phyloP scores from a whole-genome alignment of 2,329 filamentous ascomycete species.

The Eurotiales sp. region DNA sequence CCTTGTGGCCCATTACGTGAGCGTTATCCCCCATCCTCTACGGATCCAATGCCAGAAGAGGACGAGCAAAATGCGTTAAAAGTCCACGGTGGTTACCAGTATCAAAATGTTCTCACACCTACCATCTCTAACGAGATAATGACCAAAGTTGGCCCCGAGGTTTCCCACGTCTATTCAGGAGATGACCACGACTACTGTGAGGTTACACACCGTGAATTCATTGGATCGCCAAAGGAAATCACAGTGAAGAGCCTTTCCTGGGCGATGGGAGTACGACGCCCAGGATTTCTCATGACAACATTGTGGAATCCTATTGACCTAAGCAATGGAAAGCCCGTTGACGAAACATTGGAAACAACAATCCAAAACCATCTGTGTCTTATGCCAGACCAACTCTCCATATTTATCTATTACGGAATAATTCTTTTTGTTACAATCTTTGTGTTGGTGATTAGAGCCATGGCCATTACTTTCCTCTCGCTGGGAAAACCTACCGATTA shows the following conservation, averaged over 20 bases:
- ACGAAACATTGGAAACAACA: slow-evolving; percentile 44
- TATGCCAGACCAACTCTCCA: slow-evolving; percentile 79
- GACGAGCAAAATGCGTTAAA: slow-evolving; percentile 76
- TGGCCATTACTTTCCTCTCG: slow-evolving; percentile 26
- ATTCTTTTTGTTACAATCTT: slow-evolving; percentile 55
- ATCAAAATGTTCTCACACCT: slow-evolving; percentile 86
- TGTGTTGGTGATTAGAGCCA: slow-evolving; percentile 45
- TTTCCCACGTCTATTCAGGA: slow-evolving; percentile 84
- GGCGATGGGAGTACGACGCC: slow-evolving; percentile 89
- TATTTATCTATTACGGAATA: slow-evolving; percentile 73
- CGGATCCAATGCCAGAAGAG: slow-evolving; percentile 52
- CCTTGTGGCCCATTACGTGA: slow-evolving; percentile 86
- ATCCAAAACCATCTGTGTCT: slow-evolving; percentile 88
- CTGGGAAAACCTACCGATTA: slow-evolving; percentile 26
- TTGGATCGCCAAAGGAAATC: slow-evolving; percentile 67
- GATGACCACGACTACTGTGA: slow-evolving; percentile 99
- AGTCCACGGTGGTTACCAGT: slow-evolving; percentile 81
- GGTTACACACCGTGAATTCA: slow-evolving; percentile 69
- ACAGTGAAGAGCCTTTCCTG: slow-evolving; percentile 94
- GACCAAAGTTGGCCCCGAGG: slow-evolving; percentile 68
- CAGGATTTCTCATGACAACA: slow-evolving; percentile 83
- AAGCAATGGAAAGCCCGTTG: slow-evolving; percentile 30
- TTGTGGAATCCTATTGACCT: slow-evolving; percentile 85
- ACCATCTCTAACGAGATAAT: slow-evolving; percentile 72
- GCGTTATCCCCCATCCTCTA: slow-evolving; percentile 68